phyloP scores from a whole-genome alignment of 1,284 basidiomycete genomes.

The Fomitiporia mediterranea region DNA sequence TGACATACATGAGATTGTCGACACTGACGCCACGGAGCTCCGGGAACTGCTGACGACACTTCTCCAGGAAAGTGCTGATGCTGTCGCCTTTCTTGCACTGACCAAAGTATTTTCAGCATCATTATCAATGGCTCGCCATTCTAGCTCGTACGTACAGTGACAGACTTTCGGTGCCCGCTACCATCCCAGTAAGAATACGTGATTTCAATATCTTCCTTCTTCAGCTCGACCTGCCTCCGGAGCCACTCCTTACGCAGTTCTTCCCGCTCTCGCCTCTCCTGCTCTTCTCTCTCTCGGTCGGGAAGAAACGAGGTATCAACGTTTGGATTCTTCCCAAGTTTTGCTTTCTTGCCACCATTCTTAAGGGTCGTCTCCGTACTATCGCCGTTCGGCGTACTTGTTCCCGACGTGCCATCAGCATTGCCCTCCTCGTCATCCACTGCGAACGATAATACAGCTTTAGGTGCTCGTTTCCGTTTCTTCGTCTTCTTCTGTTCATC shows the following conservation, averaged over 20 bases:
- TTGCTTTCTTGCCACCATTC: too few relatives aligned
- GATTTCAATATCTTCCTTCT: slow-evolving; percentile 86
- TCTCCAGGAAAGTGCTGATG: slow-evolving; percentile 85
- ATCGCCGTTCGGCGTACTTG: slow-evolving; percentile 34
- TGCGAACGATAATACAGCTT: slow-evolving; percentile 86
- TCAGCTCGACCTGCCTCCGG: slow-evolving; percentile 81
- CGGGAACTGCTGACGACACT: slow-evolving; percentile 88
- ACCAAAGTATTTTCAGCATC: not conserved
- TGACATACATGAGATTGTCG: slow-evolving; percentile 98
- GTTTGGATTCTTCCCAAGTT: slow-evolving; percentile 89
- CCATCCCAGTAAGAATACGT: slow-evolving; percentile 99
- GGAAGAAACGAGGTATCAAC: slow-evolving; percentile 99
- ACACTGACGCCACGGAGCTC: slow-evolving; percentile 87
- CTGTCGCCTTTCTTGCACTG: slow-evolving; percentile 99
- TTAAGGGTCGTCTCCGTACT: slow-evolving; percentile 48
- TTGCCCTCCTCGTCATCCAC: slow-evolving; percentile 60
- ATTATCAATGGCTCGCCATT: not conserved
- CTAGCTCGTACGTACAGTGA: slow-evolving; percentile 65
- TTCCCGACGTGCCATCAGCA: slow-evolving; percentile 22
- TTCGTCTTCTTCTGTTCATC: slow-evolving; percentile 83
- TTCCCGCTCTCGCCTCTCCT: slow-evolving; percentile 85
- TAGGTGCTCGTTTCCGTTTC: slow-evolving; percentile 80
- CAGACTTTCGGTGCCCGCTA: slow-evolving; percentile 91
- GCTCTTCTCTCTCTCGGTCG: slow-evolving; percentile 92
- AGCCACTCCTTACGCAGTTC: slow-evolving; percentile 90